Base-by-base conservation (phyloP, 352 stramenopile genomes). In the Albugo candida region DNA sequence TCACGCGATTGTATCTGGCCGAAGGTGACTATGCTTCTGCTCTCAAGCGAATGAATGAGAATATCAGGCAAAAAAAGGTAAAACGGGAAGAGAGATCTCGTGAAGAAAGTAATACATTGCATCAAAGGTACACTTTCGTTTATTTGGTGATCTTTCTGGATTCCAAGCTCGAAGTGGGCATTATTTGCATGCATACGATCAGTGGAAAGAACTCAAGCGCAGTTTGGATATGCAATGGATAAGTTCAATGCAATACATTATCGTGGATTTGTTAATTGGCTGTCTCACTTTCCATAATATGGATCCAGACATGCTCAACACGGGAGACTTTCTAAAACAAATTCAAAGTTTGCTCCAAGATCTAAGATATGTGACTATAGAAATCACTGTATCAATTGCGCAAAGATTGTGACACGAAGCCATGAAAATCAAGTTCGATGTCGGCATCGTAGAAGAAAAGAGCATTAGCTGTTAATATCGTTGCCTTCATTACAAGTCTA, bases 161-260 rank as follows among this genome's bases (percentile, higher is more conserved):
- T 65, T 63, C 40, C 61, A 70, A n/a, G 67, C 82, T 36, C 54
- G 82, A 2, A 67, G 79, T 54, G 57, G 68, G 37, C 44, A 66
- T 14, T 83, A 82, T 37, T 14, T 48, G 20, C 48, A 49, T 13
- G 73, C 69, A 44, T 66, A 70, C 42, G 51, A 42, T 19, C 61
- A 51, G 14, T 86, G 73, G 73, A 64, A 76, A 45, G 41, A 65
- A 48, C 51, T 86, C 20, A 24, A 19, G 38, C 82, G 81, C 47
- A 46, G 14, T 17, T 51, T 58, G 19, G 55, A 69, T 38, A 70
- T 86, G 13, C 65, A 81, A 57, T 86, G 73, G 73, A 86, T 65
- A 17, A 60, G 45, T 45, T 65, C 63, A 13, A 86, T 86, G 73
- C 70, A 86, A 42, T 66, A 82, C 49, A 60, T 61, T 45, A 58